Evolutionary conservation across 2,329 filamentous ascomycete species (phyloP).

Genomic region (Fusarium siculi): DNA sequence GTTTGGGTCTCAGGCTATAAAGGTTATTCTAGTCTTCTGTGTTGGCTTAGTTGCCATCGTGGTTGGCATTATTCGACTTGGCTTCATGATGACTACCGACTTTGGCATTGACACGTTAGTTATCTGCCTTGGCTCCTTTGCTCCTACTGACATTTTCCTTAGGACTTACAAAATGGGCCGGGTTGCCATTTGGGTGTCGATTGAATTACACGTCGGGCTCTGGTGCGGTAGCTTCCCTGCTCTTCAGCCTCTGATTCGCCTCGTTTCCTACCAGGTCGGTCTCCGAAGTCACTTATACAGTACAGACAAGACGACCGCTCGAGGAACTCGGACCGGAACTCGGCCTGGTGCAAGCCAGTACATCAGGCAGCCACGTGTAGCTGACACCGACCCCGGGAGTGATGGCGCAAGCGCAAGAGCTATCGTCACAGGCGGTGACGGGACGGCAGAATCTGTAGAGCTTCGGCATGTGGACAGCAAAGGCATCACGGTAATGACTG

Average conservation of each 20-base stretch:
- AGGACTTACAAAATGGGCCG: not conserved
- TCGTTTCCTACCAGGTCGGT: not conserved
- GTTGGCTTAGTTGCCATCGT: not conserved
- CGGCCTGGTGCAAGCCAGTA: not conserved
- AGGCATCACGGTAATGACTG: not conserved
- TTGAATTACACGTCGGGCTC: not conserved
- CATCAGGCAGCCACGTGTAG: not conserved
- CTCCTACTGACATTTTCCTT: accelerated
- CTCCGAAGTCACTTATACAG: not conserved
- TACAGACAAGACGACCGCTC: not conserved
- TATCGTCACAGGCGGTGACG: not conserved
- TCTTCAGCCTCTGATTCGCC: not conserved
- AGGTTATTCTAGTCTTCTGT: not conserved
- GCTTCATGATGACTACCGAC: not conserved
- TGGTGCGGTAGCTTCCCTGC: not conserved
- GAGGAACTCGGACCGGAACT: not conserved
- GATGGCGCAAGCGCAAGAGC: not conserved
- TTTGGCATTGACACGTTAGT: not conserved
- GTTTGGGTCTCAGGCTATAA: not conserved
- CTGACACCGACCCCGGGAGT: not conserved
- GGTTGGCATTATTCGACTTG: not conserved
- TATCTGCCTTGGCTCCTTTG: accelerated
- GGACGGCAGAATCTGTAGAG: not conserved
- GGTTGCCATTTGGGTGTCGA: not conserved
- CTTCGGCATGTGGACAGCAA: not conserved